Evolutionary conservation across 2,329 filamentous ascomycete species (phyloP).

Genomic region (Neonectria ditissima): DNA sequence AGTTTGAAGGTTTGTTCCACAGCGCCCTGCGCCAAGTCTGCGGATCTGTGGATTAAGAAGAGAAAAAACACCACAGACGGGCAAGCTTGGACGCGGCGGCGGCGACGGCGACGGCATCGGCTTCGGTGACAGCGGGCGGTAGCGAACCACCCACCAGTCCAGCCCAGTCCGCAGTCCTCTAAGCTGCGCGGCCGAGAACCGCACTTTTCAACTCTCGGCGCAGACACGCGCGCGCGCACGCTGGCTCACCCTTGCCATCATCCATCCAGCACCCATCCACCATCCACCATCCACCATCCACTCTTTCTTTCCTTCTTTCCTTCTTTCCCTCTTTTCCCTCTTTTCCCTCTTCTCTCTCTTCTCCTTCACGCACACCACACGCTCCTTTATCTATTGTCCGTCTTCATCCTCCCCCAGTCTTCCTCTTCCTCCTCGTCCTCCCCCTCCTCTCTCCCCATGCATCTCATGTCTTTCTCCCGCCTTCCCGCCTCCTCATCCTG

Average conservation of each 20-base stretch:
- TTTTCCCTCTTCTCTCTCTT: conserved; percentile 1
- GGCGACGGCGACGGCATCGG: too few species aligned
- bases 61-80: too few species aligned
- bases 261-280: background rate
- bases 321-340: conserved; percentile 15
- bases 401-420: conserved; percentile 14
- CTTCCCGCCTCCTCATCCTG: conserved; percentile 1
- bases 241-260: background rate
- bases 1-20: too few species aligned
- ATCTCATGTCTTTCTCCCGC: conserved; percentile 3
- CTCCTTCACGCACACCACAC: background rate
- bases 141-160: too few species aligned
- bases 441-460: background rate
- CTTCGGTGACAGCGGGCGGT: too few species aligned
- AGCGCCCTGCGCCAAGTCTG: too few species aligned
- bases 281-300: background rate
- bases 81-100: too few species aligned
- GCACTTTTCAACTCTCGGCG: background rate
- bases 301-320: conserved; percentile 26
- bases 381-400: conserved; percentile 21
- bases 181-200: background rate
- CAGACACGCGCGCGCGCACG: background rate
- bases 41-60: too few species aligned
- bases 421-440: conserved; percentile 1
- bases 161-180: too few species aligned